Evolutionary conservation across 148 eudicot genomes (phyloP).

Genomic region (Chenopodium berlandieri): DNA sequence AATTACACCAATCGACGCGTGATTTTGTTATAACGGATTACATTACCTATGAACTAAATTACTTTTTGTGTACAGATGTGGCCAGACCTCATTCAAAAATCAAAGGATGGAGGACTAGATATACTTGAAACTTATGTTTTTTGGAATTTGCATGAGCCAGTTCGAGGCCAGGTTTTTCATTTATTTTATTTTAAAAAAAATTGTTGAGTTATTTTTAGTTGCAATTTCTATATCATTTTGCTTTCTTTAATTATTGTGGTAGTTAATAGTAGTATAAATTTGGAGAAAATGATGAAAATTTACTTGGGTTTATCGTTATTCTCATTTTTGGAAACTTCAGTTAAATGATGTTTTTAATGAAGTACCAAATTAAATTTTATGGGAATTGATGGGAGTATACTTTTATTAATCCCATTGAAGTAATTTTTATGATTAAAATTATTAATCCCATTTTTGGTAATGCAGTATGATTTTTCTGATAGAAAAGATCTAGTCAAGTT

Average conservation of each 20-base stretch:
- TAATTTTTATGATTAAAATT: no score
- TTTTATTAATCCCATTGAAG: neutral
- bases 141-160: slow-evolving; percentile 89
- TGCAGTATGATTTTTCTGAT: slow-evolving; percentile 84
- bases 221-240: neutral
- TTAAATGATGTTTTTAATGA: slow-evolving; percentile 6
- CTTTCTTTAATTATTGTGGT: neutral
- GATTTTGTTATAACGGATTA: no score
- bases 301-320: neutral
- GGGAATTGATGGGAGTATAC: neutral
- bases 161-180: slow-evolving; percentile 53
- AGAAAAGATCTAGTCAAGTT: slow-evolving; percentile 86
- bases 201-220: neutral
- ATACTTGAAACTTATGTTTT: slow-evolving; percentile 85
- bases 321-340: slow-evolving; percentile 6
- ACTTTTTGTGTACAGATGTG: slow-evolving; percentile 57
- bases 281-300: neutral
- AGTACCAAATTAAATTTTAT: no score
- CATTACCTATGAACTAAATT: no score
- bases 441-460: slow-evolving; percentile 16
- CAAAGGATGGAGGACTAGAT: slow-evolving; percentile 87
- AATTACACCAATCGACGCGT: neutral
- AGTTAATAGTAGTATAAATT: neutral
- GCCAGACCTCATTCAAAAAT: slow-evolving; percentile 87
- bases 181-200: neutral